These are phyloP conservation scores for Amborella trichopoda DNA, from an alignment of 164 flowering plant species.

Conservation along the genomic window DNA sequence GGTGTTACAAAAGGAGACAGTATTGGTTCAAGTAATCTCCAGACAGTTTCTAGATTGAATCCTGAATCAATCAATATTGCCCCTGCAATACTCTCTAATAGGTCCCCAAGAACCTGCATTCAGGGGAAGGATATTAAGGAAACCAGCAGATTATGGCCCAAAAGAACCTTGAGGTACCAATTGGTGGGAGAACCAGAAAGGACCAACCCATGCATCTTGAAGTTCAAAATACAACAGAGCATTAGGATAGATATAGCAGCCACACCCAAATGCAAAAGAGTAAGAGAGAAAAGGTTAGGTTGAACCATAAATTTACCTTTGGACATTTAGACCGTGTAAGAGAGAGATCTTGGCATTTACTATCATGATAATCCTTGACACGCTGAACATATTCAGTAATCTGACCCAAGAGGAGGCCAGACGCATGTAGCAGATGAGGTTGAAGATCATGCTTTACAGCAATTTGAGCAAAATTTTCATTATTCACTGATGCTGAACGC, in stretches of 20 bases:
- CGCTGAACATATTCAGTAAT: conserved; percentile 45
- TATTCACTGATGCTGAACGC: conserved; percentile 85
- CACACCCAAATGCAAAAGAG: no score
- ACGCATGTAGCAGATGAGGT: conserved; percentile 62
- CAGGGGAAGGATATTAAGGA: no score
- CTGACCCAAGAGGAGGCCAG: conserved; percentile 41
- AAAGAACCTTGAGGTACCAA: background rate
- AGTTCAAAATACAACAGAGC: background rate
- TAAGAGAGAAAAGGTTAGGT: no score
- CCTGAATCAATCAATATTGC: conserved; percentile 65
- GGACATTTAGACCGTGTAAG: conserved; percentile 37
- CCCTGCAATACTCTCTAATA: conserved; percentile 91
- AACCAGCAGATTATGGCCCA: no score
- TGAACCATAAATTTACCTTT: conserved; percentile 56
- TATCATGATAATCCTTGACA: conserved; percentile 8
- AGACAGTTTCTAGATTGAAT: conserved; percentile 61
- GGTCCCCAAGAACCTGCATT: conserved; percentile 78
- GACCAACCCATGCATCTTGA: background rate
- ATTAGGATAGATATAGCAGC: no score
- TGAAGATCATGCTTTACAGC: conserved; percentile 54
- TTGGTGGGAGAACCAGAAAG: background rate
- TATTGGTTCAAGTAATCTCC: conserved; percentile 61
- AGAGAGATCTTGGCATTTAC: conserved; percentile 8
- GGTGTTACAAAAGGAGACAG: conserved; percentile 90
- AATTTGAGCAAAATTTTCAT: conserved; percentile 79